Conservation (phyloP, 2,329 filamentous ascomycete species). For the Talaromyces piceae region DNA sequence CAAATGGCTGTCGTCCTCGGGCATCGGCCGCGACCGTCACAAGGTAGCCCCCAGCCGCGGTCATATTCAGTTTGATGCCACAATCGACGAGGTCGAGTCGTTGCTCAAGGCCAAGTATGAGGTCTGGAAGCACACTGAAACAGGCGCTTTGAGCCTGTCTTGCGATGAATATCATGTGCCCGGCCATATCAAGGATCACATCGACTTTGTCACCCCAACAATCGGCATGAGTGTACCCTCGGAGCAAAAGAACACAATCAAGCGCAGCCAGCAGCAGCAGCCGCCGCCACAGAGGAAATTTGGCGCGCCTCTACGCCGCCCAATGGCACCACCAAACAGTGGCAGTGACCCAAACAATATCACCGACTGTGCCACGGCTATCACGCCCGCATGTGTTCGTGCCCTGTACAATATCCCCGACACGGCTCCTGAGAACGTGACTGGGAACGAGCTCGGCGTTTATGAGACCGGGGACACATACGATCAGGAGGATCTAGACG, state of each 20-base stretch:
- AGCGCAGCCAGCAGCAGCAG: background rate
- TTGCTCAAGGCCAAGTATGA: slow-evolving; percentile 4
- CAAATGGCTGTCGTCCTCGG: background rate
- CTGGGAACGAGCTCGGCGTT: slow-evolving; percentile 4
- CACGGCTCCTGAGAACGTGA: background rate
- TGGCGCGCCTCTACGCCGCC: background rate
- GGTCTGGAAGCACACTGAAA: slow-evolving; percentile 2
- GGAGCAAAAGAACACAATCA: background rate
- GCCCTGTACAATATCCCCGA: slow-evolving; percentile 3
- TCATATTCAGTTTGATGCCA: slow-evolving; percentile 6
- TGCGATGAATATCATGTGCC: slow-evolving; percentile 7
- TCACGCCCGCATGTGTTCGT: slow-evolving; percentile 4
- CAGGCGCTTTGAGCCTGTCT: background rate
- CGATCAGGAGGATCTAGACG: background rate
- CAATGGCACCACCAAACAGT: background rate
- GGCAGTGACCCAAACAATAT: background rate
- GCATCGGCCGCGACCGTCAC: slow-evolving; percentile 1
- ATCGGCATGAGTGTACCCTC: background rate
- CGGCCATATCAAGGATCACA: background rate
- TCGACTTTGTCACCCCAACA: slow-evolving; percentile 6
- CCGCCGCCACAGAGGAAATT: background rate
- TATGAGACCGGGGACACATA: slow-evolving; percentile 1
- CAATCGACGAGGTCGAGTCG: slow-evolving; percentile 6
- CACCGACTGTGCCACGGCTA: background rate
- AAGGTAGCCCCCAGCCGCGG: background rate